Percentiles rank a stretch among this genome's conserved stretches.
These are phyloP conservation scores for Populus tomentosa DNA, from an alignment of 441 rosid genomes.

Conservation along the genomic window DNA sequence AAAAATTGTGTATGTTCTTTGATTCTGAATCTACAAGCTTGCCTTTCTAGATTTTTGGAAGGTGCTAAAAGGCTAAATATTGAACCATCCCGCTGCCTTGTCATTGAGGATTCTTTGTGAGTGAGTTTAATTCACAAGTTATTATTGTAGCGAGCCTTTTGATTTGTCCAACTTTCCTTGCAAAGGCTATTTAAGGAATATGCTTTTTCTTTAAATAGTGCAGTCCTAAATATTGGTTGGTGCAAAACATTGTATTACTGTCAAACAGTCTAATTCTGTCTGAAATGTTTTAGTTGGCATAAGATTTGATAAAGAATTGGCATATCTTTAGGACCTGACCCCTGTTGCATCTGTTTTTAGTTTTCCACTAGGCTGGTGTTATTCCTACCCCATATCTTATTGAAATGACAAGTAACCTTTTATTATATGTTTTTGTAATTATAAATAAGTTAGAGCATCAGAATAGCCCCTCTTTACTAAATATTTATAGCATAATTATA, in stretches of 20 bases:
- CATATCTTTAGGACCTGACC: background rate
- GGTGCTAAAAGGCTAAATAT: constrained; percentile 59
- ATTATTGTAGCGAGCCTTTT: background rate
- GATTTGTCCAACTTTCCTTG: background rate
- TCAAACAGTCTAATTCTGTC: background rate
- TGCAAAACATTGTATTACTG: background rate
- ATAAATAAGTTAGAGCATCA: background rate
- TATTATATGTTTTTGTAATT: background rate
- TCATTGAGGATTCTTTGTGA: constrained; percentile 85
- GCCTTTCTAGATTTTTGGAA: constrained; percentile 53
- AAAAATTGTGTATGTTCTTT: background rate
- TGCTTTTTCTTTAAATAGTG: background rate
- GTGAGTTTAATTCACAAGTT: constrained; percentile 19
- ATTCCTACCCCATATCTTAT: no score
- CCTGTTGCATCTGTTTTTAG: background rate
- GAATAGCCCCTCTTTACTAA: background rate
- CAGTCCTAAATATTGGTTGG: background rate
- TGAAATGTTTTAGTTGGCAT: background rate
- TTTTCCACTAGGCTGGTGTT: background rate
- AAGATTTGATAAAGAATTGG: background rate
- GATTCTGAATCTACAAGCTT: constrained; percentile 7
- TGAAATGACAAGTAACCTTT: background rate
- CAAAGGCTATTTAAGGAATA: background rate
- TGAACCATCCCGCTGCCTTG: constrained; percentile 66
- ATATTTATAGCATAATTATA: background rate